Base-by-base conservation (phyloP, 2,329 filamentous ascomycete species). In the Metarhizium rileyi region DNA sequence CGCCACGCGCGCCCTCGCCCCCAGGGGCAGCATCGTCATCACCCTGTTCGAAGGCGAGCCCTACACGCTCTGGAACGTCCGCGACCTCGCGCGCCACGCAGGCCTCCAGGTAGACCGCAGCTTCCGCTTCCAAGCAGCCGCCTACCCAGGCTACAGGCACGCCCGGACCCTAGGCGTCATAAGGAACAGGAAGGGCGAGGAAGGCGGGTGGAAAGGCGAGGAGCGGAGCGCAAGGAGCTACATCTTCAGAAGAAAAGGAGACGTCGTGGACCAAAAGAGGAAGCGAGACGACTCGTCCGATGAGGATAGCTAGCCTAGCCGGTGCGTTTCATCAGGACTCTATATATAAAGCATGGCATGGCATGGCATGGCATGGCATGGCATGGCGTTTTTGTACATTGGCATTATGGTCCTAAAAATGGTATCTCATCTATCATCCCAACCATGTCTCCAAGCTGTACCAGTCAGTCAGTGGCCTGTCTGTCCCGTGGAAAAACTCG, bases 31-130 rank as follows among this genome's bases (percentile, higher is more conserved):
- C 58, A 82, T 96, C 48, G 69, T 95, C 47, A 82, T 97, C 22
- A 94, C 90, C 0, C 71, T 97, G 9, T 98, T 98, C 65, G 91
- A 96, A 66, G 87, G 86, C 51, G 86, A 94, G 66, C 93, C 93
- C 0, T 98, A 98, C 65, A 91, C 89, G 2, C 76, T 96, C 1
- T 98, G 93, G 93, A 96, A 97, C 69, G 77, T 97, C 25, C 80
- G 84, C 33, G 91, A 96, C 70, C 73, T 98, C 26, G 93, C 80
- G 2, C 77, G 91, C 6, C 88, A 95, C 64, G 75, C 76, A 4
- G 87, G 86, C 5, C 69, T 91, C 46, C 77, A 79, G 59, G 84
- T 90, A 33, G 74, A 82, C 57, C 71, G 77, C 59, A 89, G 84
- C 64, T 90, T 86, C 62, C 70, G 68, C 50, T 93, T 93, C 61